Conservation (phyloP, 768 basidiomycete species). For the Tulasnella sp. region DNA sequence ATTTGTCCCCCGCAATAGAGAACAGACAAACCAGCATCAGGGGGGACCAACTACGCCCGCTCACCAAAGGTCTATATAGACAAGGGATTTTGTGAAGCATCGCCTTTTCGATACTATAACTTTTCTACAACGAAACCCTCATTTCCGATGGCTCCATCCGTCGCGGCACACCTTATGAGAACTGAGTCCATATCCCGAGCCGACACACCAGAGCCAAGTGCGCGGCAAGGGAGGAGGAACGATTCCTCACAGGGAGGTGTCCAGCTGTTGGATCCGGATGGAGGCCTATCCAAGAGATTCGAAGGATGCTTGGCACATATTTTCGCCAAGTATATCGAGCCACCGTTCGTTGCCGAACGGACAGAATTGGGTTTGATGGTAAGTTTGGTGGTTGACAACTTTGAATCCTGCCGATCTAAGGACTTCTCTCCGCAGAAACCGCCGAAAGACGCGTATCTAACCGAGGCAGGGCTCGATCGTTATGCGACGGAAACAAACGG, state of each 20-base stretch:
- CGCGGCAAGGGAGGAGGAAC: conserved; percentile 57
- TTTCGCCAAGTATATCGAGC: conserved; percentile 72
- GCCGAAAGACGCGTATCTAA: conserved; percentile 52
- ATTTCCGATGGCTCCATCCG: not conserved
- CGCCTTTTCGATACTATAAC: not conserved
- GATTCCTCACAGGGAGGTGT: conserved; percentile 40
- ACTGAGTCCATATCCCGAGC: conserved; percentile 38
- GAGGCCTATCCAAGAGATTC: conserved; percentile 62
- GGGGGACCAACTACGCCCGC: not conserved
- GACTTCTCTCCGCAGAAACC: conserved; percentile 35
- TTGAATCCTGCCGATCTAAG: conserved; percentile 31
- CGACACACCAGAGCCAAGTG: conserved; percentile 60
- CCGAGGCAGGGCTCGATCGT: conserved; percentile 58
- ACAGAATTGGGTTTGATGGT: not conserved
- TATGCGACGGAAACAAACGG: conserved; percentile 83
- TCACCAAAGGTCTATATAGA: not conserved
- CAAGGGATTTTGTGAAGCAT: not conserved
- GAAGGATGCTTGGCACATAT: conserved; percentile 69
- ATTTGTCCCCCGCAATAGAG: conserved; percentile 2
- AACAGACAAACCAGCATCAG: not conserved
- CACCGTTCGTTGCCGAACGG: conserved; percentile 31
- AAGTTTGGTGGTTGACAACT: not conserved
- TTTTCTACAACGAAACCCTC: not conserved
- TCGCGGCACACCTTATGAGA: not conserved
- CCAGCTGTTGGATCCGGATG: conserved; percentile 66